Conservation (phyloP, 768 basidiomycete genomes). For the Leucogyrophana mollusca region DNA sequence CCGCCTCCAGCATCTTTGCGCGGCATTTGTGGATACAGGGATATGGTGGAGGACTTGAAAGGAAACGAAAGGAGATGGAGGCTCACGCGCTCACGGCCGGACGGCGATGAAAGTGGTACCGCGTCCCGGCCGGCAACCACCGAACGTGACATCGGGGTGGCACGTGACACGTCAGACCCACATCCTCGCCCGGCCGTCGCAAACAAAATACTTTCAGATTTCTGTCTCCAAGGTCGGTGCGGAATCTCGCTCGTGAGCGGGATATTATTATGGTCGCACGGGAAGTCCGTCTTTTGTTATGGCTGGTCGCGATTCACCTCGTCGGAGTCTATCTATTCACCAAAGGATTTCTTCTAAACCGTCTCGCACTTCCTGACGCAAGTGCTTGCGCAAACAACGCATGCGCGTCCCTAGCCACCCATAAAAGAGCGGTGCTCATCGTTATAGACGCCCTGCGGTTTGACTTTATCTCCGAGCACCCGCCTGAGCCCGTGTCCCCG, state of each 20-base stretch:
- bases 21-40: slow-evolving; percentile 46
- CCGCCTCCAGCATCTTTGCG: slow-evolving; percentile 61
- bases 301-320: slow-evolving; percentile 67
- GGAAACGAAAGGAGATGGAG: no score
- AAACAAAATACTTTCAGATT: no score
- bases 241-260: no score
- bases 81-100: no score
- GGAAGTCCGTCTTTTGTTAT: slow-evolving; percentile 39
- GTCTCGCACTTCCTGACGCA: slow-evolving; percentile 36
- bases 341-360: slow-evolving; percentile 86
- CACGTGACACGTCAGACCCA: no score
- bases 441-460: slow-evolving; percentile 93
- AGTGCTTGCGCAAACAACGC: slow-evolving; percentile 56
- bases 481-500: slow-evolving; percentile 52
- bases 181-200: no score
- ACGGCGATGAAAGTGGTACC: no score
- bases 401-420: slow-evolving; percentile 46
- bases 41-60: neutral
- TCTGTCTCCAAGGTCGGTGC: no score
- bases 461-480: slow-evolving; percentile 82
- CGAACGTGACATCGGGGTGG: no score
- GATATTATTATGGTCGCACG: slow-evolving; percentile 17
- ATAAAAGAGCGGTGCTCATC: slow-evolving; percentile 78
- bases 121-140: no score
- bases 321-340: slow-evolving; percentile 88